A percentile compares a stretch with the other conserved stretches of the same genome.
Conservation (phyloP, 805 yeast genomes). For the Starmerella scarabaei region DNA sequence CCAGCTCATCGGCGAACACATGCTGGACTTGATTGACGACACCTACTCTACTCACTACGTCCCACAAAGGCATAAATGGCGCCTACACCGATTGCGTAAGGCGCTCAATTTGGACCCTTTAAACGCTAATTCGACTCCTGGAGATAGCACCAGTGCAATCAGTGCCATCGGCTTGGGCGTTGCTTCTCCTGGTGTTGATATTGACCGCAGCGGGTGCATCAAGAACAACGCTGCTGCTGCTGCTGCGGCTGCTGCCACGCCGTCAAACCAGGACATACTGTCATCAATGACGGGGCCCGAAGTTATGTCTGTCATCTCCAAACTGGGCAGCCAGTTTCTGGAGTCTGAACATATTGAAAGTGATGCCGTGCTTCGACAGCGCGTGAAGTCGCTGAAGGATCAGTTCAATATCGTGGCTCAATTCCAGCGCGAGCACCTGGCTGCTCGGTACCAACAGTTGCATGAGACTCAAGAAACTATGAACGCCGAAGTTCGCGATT, state of each 20-base stretch:
- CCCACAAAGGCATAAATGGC: conserved; percentile 41
- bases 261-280: not conserved
- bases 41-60: conserved; percentile 77
- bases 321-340: conserved; percentile 9
- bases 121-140: not conserved
- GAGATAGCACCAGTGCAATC: too few relatives aligned
- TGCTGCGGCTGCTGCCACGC: not conserved
- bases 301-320: conserved; percentile 9
- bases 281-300: conserved; percentile 9
- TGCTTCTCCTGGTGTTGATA: too few relatives aligned
- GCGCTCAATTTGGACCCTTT: conserved; percentile 5
- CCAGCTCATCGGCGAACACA: conserved; percentile 63
- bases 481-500: conserved; percentile 8
- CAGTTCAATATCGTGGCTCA: conserved; percentile 77
- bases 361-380: conserved; percentile 15
- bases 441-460: conserved; percentile 84
- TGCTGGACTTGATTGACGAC: conserved; percentile 66
- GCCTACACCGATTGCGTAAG: conserved; percentile 18
- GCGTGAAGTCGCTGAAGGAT: conserved; percentile 23
- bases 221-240: too few relatives aligned
- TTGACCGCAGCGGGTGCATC: not conserved
- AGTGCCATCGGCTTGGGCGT: too few relatives aligned
- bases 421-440: conserved; percentile 81
- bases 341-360: conserved; percentile 6
- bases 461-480: conserved; percentile 55